Evolutionary conservation across 306 rosid genomes (phyloP).

Genomic region (Trifolium dubium): DNA sequence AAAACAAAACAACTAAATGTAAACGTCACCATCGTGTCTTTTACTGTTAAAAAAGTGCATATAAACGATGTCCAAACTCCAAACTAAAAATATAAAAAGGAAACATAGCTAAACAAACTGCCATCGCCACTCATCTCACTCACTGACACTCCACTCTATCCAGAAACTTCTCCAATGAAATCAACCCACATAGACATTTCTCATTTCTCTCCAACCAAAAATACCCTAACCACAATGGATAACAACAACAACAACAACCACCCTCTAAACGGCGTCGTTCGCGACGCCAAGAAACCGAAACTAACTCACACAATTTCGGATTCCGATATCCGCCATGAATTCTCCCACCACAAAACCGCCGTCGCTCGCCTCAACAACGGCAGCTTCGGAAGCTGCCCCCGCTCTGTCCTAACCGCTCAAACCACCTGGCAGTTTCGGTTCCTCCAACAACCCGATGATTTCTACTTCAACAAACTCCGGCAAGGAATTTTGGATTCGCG

Average conservation of each 20-base stretch:
- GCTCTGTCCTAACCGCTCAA: constrained; percentile 55
- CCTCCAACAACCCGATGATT: constrained; percentile 66
- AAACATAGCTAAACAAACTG: not conserved
- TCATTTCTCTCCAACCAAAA: not conserved
- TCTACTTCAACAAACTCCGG: constrained; percentile 52
- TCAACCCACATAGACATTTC: not conserved
- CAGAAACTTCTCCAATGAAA: not conserved
- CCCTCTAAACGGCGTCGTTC: constrained; percentile 48
- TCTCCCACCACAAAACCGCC: constrained; percentile 57
- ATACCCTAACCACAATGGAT: constrained; percentile 52
- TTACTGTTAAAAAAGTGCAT: too few species aligned
- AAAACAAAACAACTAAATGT: too few species aligned
- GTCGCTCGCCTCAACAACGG: constrained; percentile 69
- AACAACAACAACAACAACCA: constrained; percentile 47
- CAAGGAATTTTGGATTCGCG: constrained; percentile 49
- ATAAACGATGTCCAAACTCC: not conserved
- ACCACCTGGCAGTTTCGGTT: constrained; percentile 53
- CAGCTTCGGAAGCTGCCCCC: constrained; percentile 71
- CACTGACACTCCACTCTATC: constrained; percentile 21
- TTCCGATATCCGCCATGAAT: constrained; percentile 47
- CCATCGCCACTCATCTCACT: constrained; percentile 7
- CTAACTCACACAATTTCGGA: constrained; percentile 38
- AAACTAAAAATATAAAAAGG: not conserved
- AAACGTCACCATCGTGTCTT: too few species aligned
- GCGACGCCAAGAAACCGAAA: constrained; percentile 39